Percentiles rank a stretch among this genome's conserved stretches.
Evolutionary conservation across 106 monocot species (phyloP).

Genomic region (Ottelia alismoides): DNA sequence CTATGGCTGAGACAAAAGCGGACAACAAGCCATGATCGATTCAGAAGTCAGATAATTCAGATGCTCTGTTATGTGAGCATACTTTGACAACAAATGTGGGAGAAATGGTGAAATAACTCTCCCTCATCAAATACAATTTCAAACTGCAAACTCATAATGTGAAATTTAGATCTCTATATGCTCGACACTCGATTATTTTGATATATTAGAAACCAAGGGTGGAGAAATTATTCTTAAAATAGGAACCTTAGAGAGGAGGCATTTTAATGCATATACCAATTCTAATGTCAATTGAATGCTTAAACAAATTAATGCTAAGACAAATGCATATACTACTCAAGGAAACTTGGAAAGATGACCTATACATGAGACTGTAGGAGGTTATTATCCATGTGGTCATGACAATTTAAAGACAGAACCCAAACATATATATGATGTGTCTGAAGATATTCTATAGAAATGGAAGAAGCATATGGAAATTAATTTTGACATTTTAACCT

Average conservation of each 20-base stretch:
- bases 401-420: conserved; percentile 11
- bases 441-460: not conserved
- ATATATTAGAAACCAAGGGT: conserved; percentile 66
- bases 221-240: conserved; percentile 82
- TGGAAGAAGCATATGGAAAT: not conserved
- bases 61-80: conserved; percentile 2
- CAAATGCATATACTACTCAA: not conserved
- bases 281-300: not conserved
- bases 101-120: conserved; percentile 6
- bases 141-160: conserved; percentile 57
- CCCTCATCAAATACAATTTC: conserved; percentile 23
- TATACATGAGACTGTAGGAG: not conserved
- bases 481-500: not conserved
- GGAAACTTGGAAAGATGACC: not conserved
- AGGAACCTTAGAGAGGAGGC: conserved; percentile 26
- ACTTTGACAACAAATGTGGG: conserved; percentile 6
- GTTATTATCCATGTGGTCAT: not conserved
- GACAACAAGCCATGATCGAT: not conserved
- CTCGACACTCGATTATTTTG: conserved; percentile 80
- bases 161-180: conserved; percentile 92
- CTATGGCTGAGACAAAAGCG: not conserved
- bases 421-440: conserved; percentile 3
- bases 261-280: conserved; percentile 10
- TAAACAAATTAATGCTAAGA: not conserved
- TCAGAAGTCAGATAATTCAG: conserved; percentile 16